phyloP scores from a whole-genome alignment of 768 basidiomycete species.

The Pulveroboletus frians region DNA sequence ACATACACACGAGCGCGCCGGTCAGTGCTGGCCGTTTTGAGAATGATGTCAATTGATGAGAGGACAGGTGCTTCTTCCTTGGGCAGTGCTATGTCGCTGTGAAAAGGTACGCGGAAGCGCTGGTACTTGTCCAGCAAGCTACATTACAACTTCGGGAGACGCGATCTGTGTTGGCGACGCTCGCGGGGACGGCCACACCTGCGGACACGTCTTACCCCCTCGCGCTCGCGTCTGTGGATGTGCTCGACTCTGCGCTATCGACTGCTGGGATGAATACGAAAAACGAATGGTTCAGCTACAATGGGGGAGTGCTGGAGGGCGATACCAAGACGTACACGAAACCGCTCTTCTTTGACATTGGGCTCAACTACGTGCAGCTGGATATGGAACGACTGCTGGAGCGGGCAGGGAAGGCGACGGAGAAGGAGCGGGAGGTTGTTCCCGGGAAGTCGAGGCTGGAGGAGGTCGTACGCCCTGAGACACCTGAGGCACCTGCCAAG shows the following conservation, averaged over 20 bases:
- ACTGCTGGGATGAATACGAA: constrained; percentile 51
- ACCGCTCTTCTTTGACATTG: constrained; percentile 90
- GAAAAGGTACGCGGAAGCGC: constrained; percentile 68
- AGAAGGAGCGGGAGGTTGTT: constrained; percentile 12
- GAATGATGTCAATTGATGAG: constrained; percentile 1
- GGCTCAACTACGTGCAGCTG: constrained; percentile 84
- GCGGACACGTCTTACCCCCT: constrained; percentile 52
- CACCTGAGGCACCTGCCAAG: constrained; percentile 43
- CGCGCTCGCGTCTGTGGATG: constrained; percentile 35
- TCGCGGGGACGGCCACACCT: constrained; percentile 40
- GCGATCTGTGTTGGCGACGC: constrained; percentile 45
- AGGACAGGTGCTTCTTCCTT: constrained; percentile 63
- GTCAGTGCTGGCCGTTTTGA: constrained; percentile 33
- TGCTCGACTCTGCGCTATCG: constrained; percentile 49
- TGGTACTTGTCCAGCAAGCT: constrained; percentile 67
- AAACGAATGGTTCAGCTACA: constrained; percentile 73
- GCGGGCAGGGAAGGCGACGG: constrained; percentile 56
- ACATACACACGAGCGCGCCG: constrained; percentile 71
- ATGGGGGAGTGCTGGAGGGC: constrained; percentile 53
- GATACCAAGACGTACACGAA: constrained; percentile 61
- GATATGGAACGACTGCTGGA: constrained; percentile 74
- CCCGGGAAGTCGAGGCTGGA: constrained; percentile 51
- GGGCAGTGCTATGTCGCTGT: constrained; percentile 66
- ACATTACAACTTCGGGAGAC: constrained; percentile 73
- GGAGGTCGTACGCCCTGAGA: constrained; percentile 41